These are phyloP conservation scores for Cyberlindnera lachancei DNA, from an alignment of 805 yeast species.

Conservation along the genomic window DNA sequence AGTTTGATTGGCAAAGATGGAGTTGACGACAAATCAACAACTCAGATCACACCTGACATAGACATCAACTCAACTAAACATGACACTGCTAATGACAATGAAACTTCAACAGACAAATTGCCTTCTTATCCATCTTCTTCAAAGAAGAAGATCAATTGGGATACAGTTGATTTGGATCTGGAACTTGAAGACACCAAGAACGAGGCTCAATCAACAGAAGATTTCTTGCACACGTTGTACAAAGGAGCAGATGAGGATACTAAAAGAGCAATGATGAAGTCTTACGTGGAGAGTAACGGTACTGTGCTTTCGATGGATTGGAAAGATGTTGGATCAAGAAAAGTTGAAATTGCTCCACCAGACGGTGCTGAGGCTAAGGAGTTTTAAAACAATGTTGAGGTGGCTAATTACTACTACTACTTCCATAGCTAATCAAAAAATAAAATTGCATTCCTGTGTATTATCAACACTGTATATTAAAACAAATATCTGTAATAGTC, in stretches of 20 bases:
- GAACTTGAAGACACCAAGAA: constrained; percentile 41
- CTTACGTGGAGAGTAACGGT: constrained; percentile 88
- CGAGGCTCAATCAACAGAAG: constrained; percentile 44
- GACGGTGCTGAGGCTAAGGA: constrained; percentile 15
- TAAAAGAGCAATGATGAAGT: constrained; percentile 92
- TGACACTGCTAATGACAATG: background rate
- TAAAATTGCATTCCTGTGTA: too few species aligned
- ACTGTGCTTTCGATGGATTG: constrained; percentile 91
- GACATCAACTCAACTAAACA: background rate
- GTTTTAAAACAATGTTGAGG: too few species aligned
- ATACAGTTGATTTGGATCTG: constrained; percentile 40
- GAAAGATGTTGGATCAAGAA: constrained; percentile 69
- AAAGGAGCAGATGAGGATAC: constrained; percentile 82
- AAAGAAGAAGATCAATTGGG: constrained; percentile 63
- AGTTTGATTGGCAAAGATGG: too few species aligned
- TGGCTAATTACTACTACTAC: too few species aligned
- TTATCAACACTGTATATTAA: too few species aligned
- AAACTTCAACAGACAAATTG: background rate
- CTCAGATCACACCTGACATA: constrained; percentile 11
- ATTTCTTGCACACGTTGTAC: constrained; percentile 70
- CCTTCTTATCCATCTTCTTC: constrained; percentile 55
- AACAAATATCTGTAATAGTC: too few species aligned
- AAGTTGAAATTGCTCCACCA: constrained; percentile 30
- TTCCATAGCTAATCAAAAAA: too few species aligned
- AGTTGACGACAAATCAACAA: too few species aligned